phyloP scores from a whole-genome alignment of 2,329 filamentous ascomycete species.

The Eutypa lata region DNA sequence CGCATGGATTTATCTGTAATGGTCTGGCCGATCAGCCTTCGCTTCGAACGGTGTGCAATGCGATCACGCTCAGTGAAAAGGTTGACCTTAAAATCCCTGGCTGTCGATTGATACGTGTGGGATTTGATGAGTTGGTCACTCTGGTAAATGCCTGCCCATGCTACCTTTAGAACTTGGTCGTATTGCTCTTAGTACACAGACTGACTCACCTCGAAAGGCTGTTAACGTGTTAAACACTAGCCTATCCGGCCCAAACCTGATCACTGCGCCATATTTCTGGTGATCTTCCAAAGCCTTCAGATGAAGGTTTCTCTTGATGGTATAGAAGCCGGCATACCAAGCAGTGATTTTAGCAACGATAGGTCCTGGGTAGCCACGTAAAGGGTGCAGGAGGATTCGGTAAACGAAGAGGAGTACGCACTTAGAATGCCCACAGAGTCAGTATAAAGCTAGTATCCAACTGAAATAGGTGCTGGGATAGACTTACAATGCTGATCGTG shows the following conservation, averaged over 20 bases:
- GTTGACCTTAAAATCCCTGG: conserved; percentile 2
- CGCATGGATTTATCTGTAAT: conserved; percentile 1
- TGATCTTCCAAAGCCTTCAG: too few species aligned
- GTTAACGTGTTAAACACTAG: conserved; percentile 3
- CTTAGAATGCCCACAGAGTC: too few species aligned
- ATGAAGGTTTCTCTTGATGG: too few species aligned
- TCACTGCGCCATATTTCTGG: conserved; percentile 2
- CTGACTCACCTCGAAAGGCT: conserved; percentile 3
- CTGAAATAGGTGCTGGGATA: too few species aligned
- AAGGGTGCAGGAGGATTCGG: too few species aligned
- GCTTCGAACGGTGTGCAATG: conserved; percentile 1
- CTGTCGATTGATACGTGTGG: not conserved
- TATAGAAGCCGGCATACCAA: too few species aligned
- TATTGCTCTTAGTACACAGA: not conserved
- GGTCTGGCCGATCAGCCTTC: conserved; percentile 2
- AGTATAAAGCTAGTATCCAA: too few species aligned
- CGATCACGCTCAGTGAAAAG: conserved; percentile 3
- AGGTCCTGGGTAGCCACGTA: too few species aligned
- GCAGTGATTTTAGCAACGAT: too few species aligned
- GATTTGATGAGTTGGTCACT: conserved; percentile 4
- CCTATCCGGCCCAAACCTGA: conserved; percentile 3
- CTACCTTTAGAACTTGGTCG: not conserved
- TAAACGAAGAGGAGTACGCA: too few species aligned
- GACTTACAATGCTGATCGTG: too few species aligned
- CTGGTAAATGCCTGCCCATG: conserved; percentile 6